phyloP scores from a whole-genome alignment of 805 yeast species.

The Saccharomycopsis microspora region DNA sequence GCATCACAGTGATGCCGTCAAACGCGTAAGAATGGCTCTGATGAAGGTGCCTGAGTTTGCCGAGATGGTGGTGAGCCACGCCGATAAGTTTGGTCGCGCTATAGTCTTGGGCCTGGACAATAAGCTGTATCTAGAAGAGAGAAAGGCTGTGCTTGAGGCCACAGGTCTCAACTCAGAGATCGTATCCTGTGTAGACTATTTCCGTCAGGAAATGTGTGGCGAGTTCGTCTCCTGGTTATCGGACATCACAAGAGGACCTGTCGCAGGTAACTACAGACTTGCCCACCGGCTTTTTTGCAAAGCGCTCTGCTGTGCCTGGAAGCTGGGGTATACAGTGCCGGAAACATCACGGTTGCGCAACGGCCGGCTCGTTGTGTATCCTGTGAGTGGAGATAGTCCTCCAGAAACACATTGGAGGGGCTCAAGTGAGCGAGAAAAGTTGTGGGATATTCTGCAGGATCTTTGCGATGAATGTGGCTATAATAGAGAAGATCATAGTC shows the following conservation, averaged over 20 bases:
- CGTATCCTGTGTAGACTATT: constrained; percentile 53
- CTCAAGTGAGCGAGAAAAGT: not conserved
- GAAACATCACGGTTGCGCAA: not conserved
- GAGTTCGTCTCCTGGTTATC: constrained; percentile 59
- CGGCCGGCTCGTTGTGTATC: constrained; percentile 5
- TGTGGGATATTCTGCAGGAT: constrained; percentile 36
- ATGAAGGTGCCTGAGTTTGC: constrained; percentile 55
- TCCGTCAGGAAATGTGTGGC: constrained; percentile 72
- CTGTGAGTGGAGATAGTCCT: constrained; percentile 1
- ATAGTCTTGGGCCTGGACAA: constrained; percentile 49
- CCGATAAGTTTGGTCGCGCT: constrained; percentile 59
- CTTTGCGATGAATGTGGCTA: constrained; percentile 39
- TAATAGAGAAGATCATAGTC: constrained; percentile 15
- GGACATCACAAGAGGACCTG: constrained; percentile 42
- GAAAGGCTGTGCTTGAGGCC: constrained; percentile 50
- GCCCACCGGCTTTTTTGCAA: constrained; percentile 41
- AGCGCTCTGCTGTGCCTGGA: constrained; percentile 55
- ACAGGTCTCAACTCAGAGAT: constrained; percentile 54
- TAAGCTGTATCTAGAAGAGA: constrained; percentile 35
- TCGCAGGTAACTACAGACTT: constrained; percentile 36
- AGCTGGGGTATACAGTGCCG: constrained; percentile 31
- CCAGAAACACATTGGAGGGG: not conserved
- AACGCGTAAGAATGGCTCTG: constrained; percentile 52
- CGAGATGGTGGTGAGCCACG: constrained; percentile 54
- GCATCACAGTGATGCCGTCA: constrained; percentile 65